Base-by-base conservation (phyloP, 2,329 filamentous ascomycete genomes). In the Cytospora paraplurivora region DNA sequence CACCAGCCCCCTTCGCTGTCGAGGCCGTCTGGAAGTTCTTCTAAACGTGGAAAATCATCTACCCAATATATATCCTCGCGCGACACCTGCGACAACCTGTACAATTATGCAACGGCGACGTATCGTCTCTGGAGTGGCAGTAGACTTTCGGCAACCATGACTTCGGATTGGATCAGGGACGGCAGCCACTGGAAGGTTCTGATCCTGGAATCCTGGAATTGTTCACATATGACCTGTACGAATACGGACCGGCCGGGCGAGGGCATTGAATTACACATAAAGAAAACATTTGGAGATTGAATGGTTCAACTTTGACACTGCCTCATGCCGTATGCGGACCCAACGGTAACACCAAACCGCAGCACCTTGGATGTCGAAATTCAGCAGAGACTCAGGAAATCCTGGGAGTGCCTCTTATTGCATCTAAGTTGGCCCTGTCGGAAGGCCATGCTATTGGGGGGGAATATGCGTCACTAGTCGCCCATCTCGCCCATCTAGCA, bases 1-100 rank as follows among this genome's bases (percentile, higher is more conserved):
- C n/a, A 27, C 27, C 59, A 87, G 85, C 84, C 62, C 85, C 85
- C 59, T 87, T 87, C 71, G 79, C 82, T 68, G 78, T 87, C 71
- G 82, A 87, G 66, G 80, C 62, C 56, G 60, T 73, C 59, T 74
- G 68, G 67, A 76, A 76, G 69, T 67, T 76, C 44, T 71, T 76
- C 54, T 77, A 71, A 71, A 51, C 15, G 19, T n/a, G 41, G n/a
- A 38, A 6, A 10, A 33, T 10, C 17, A 11, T 27, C 4, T 55
- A 10, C 51, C 12, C 12, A 55, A 33, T 1, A 55, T n/a, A 33
- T 27, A 55, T 38, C 21, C 21, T 32, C 47, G 8, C 52, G 49
- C 27, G 19, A 38, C 13, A 27, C 15, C 32, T 32, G 19, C 13
- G 41, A 52, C 34, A 32, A 19, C 37, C 7, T 61, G 51, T 61